Percentiles rank a stretch among this genome's conserved stretches.
phyloP scores from a whole-genome alignment of 352 stramenopile genomes.

The Phytophthora tentaculata region DNA sequence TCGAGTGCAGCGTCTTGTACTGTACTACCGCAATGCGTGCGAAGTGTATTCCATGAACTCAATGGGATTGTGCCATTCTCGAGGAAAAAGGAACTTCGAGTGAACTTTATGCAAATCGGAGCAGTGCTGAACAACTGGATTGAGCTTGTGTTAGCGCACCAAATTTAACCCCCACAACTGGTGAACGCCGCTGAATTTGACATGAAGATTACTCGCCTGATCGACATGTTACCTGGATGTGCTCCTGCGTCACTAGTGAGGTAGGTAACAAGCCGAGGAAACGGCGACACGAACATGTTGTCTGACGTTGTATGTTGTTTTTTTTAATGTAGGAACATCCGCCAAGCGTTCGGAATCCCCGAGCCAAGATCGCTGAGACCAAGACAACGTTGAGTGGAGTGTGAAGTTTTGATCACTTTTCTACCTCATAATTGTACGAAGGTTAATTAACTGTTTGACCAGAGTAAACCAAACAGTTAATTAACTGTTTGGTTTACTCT shows the following conservation, averaged over 20 bases:
- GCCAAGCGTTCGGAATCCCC: background rate
- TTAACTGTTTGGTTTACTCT: background rate
- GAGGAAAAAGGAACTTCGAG: background rate
- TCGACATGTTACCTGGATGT: background rate
- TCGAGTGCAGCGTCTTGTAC: background rate
- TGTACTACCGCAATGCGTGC: constrained; percentile 14
- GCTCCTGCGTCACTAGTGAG: background rate
- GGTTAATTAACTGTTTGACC: too few relatives aligned
- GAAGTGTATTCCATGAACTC: constrained; percentile 1
- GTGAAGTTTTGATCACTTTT: too few relatives aligned
- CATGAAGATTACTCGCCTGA: constrained; percentile 7
- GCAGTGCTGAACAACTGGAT: background rate
- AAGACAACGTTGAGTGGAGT: background rate
- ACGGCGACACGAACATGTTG: too few relatives aligned
- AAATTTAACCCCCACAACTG: background rate
- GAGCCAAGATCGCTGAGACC: background rate
- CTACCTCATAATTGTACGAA: too few relatives aligned
- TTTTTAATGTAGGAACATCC: background rate
- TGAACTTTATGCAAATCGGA: background rate
- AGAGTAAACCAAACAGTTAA: too few relatives aligned
- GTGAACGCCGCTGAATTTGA: background rate
- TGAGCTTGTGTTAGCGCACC: background rate
- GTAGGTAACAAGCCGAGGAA: background rate
- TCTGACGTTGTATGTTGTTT: background rate
- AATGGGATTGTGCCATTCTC: constrained; percentile 3